Base-by-base conservation (phyloP, 164 flowering plant species). In the Sedum album region DNA sequence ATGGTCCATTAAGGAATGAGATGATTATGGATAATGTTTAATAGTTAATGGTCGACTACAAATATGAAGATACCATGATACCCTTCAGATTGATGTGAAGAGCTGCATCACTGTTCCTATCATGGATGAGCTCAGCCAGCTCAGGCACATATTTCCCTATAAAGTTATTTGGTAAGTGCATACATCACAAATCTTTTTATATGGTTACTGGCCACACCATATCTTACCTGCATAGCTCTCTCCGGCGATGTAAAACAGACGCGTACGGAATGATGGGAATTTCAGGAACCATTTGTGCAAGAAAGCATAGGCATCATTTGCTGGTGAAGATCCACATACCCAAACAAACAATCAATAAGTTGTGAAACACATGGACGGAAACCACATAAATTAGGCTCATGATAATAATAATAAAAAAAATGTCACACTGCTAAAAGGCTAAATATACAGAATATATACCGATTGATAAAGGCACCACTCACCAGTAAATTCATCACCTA, bases 181-280 rank as follows among this genome's bases (percentile, higher is more conserved):
- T 51, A 36, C 5, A 35, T 35, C 3, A n/a, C 3, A 66, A 55
- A 33, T 15, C 66, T 8, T 3, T 62, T 62, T 3, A 31, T n/a
- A 4, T 3, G 6, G 15, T 36, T n/a, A 62, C 41, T 31, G 39
- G 31, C 41, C 30, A 1, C 36, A 42, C 2, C 48, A 10, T 53
- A 28, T 66, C 1, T 18, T 81, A 89, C 98, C 98, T 79, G 96
- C 98, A 78, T 94, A 91, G 80, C 98, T 94, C 76, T 94, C 97
- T 64, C 98, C 98, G 6, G 98, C 94, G 55, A 94, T 84, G 64
- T 87, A 94, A 72, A 94, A 87, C 7, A 67, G 70, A 4, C 81
- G 73, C 1, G 60, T 81, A 75, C 80, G 79, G 60, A 88, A 91
- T 1, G 81, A 72, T 25, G 98, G 97, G 67, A 91, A 94, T 81